Evolutionary conservation across 2,329 filamentous ascomycete species (phyloP).

Genomic region (Sporothrix pseudoabietina): DNA sequence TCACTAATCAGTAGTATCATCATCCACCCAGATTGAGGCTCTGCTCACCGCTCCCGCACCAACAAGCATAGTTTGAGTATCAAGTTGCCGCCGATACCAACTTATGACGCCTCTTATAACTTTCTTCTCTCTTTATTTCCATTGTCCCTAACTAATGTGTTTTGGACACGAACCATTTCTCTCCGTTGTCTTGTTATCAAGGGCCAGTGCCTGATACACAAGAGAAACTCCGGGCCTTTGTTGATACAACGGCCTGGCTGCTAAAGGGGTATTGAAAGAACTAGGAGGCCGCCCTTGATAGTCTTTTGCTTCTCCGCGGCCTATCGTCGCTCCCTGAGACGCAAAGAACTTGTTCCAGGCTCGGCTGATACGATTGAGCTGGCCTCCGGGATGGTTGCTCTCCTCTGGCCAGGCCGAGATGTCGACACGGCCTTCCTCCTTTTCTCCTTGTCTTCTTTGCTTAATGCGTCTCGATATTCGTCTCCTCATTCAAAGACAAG

Average conservation of each 20-base stretch:
- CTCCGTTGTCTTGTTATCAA: constrained; percentile 9
- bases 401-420: neutral
- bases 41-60: neutral
- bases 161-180: neutral
- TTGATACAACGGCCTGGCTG: neutral
- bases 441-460: neutral
- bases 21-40: neutral
- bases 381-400: neutral
- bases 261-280: neutral
- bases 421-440: neutral
- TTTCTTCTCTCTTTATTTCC: neutral
- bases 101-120: neutral
- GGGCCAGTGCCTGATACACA: neutral
- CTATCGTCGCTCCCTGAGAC: neutral
- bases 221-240: neutral
- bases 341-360: neutral
- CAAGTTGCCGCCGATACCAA: constrained; percentile 4
- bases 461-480: too few species aligned
- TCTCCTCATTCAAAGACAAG: neutral
- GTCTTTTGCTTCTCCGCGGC: neutral
- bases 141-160: neutral
- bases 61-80: neutral
- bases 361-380: neutral
- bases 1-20: neutral
- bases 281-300: neutral